Evolutionary conservation across 2,329 filamentous ascomycete genomes (phyloP).

Genomic region (Penicillium sp.): DNA sequence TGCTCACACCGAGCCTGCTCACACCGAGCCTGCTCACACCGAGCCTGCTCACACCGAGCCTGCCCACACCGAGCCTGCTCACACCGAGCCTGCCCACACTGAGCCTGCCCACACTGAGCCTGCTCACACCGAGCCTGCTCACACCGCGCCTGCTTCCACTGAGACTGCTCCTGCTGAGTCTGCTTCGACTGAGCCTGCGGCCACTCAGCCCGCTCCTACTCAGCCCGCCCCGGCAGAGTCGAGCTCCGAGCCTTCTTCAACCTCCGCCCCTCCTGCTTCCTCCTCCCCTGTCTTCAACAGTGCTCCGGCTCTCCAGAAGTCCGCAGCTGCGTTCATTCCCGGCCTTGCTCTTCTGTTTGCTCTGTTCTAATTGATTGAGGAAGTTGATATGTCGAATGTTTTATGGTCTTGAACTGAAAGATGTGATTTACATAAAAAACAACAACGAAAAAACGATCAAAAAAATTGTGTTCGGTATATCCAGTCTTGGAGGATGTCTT

Average conservation of each 20-base stretch:
- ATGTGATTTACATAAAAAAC: neutral
- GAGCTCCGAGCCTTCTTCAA: neutral
- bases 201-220: neutral
- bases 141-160: neutral
- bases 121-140: neutral
- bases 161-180: neutral
- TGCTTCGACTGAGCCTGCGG: neutral
- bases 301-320: conserved; percentile 19
- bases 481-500: neutral
- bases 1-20: neutral
- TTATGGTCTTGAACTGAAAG: neutral
- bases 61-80: neutral
- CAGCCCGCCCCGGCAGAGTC: neutral
- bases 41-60: neutral
- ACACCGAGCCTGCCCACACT: neutral
- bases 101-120: neutral
- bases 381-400: neutral
- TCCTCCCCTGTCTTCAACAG: conserved; percentile 19
- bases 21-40: neutral
- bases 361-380: conserved; percentile 16
- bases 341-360: conserved; percentile 18
- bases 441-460: conserved; percentile 3
- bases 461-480: conserved; percentile 16
- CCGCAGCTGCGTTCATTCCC: conserved; percentile 17
- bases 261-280: conserved; percentile 6